A percentile compares a stretch with the other conserved stretches of the same genome.
These are phyloP conservation scores for Tylopilus intermedius DNA, from an alignment of 768 basidiomycete species.

Conservation along the genomic window DNA sequence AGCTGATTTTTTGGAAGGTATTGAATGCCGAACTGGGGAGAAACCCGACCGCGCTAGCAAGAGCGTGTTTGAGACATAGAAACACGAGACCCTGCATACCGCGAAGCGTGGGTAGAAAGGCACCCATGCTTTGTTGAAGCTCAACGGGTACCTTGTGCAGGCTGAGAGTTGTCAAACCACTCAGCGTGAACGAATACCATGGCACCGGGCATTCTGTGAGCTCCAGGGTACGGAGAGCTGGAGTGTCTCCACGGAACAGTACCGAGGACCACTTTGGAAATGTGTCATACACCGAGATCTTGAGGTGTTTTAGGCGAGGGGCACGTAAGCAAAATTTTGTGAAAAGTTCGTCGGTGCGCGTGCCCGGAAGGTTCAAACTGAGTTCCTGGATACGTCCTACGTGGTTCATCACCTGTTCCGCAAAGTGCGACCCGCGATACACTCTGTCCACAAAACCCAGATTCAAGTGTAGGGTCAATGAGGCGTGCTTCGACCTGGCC, in stretches of 20 bases:
- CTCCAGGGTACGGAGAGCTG: not conserved
- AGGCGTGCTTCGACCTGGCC: slow-evolving; percentile 39
- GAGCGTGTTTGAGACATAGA: slow-evolving; percentile 30
- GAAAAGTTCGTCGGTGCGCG: not conserved
- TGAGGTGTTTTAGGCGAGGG: not conserved
- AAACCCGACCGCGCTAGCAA: slow-evolving; percentile 3
- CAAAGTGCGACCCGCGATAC: not conserved
- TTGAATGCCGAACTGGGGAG: not conserved
- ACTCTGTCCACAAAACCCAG: too few relatives aligned
- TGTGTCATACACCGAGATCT: not conserved
- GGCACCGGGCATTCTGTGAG: not conserved
- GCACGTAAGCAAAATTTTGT: not conserved
- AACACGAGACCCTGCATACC: slow-evolving; percentile 27
- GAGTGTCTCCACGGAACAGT: not conserved
- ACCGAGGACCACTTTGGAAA: not conserved
- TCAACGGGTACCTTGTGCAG: slow-evolving; percentile 23
- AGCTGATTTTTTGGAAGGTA: not conserved
- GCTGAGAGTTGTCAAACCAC: slow-evolving; percentile 32
- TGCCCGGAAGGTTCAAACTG: not conserved
- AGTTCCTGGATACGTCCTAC: not conserved
- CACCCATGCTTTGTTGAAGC: slow-evolving; percentile 25
- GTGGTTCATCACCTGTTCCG: not conserved
- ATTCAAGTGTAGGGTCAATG: slow-evolving; percentile 8
- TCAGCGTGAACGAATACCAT: not conserved
- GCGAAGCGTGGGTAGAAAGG: slow-evolving; percentile 30